Evolutionary conservation across 192 early-diverging fungal species (phyloP), one percentile per base, ranked within the genome.

Genomic region (Dispira parvispora): DNA sequence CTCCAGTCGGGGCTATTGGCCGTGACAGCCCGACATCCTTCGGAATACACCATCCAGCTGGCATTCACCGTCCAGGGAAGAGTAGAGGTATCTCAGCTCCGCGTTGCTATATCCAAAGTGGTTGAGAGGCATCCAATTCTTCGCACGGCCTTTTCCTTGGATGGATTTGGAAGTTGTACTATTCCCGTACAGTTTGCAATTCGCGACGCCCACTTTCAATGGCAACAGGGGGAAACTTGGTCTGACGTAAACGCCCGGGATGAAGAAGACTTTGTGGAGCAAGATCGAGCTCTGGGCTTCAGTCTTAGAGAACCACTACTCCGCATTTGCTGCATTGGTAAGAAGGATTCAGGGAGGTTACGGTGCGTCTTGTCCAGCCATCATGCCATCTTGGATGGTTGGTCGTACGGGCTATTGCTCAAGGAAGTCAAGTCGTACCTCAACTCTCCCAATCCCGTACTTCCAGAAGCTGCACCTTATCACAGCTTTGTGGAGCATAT

Each of bases 361-460:
- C 57, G 57, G 10, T 43, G 12, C 32, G 26, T 43, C 9, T 10
- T 60, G 4, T 43, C 57, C 10, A 43, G 10, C 12, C 57, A 60
- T 43, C 57, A 60, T 21, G 57, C 57, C 32, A 43, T 60, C 13
- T 3, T 43, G 32, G 57, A 60, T 27, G 57, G 57, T 11, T 60
- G 57, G 57, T 60, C 57, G 3, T 8, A n/a, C 10, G 57, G 32
- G 1, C 4, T 60, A 14, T 43, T 60, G 14, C 57, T 42, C 18
- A 14, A 42, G 2, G 32, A 27, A 43, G 13, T 60, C 16, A 3
- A 20, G 47, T 23, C 16, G 3, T 16, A 43, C 8, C 57, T 60
- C 10, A 21, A 12, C 38, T 21, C 12, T 60, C 8, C 38, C 38
- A 14, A 12, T 60, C 18, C 57, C 57, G 1, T 16, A 12, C 32